Percentiles rank a stretch among this genome's conserved stretches.
These are phyloP conservation scores for Saccharum spontaneum DNA, from an alignment of 176 grass and related monocot species.

Conservation along the genomic window DNA sequence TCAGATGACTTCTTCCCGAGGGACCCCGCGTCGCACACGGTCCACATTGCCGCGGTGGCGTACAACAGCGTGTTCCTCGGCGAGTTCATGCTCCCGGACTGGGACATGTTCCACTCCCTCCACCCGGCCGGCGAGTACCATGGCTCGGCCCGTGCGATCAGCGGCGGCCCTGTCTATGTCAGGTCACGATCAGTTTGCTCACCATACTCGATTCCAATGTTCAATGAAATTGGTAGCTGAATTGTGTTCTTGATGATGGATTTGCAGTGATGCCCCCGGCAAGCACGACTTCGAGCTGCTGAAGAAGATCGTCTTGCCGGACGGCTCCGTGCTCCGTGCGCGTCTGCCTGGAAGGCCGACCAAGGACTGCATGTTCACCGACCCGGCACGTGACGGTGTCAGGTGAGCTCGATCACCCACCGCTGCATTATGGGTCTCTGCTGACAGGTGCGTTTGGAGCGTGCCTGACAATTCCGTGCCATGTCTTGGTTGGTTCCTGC, in stretches of 20 bases:
- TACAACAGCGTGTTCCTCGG: constrained; percentile 96
- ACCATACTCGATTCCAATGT: background rate
- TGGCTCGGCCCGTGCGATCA: constrained; percentile 84
- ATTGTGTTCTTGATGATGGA: background rate
- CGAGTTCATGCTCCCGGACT: constrained; percentile 97
- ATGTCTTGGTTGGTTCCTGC: background rate
- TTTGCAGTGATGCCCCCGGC: constrained; percentile 71
- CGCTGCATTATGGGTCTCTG: too few relatives aligned
- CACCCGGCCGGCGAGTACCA: constrained; percentile 92
- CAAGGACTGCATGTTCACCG: constrained; percentile 75
- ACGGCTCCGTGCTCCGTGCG: constrained; percentile 72
- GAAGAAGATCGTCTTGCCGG: constrained; percentile 81
- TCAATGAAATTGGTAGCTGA: background rate
- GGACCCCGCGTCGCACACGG: constrained; percentile 80
- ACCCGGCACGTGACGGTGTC: constrained; percentile 73
- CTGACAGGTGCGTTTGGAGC: too few relatives aligned
- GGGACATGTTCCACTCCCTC: constrained; percentile 98
- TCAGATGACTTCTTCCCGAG: constrained; percentile 93
- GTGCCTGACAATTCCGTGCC: too few relatives aligned
- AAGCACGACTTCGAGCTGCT: constrained; percentile 86
- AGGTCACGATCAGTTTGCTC: constrained; percentile 32
- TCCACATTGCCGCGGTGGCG: constrained; percentile 82
- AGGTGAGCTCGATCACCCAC: constrained; percentile 34
- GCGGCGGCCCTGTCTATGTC: constrained; percentile 78
- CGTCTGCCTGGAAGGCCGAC: constrained; percentile 73